Conservation (phyloP, 495 filamentous ascomycete species). For the Penicillium pulvis region DNA sequence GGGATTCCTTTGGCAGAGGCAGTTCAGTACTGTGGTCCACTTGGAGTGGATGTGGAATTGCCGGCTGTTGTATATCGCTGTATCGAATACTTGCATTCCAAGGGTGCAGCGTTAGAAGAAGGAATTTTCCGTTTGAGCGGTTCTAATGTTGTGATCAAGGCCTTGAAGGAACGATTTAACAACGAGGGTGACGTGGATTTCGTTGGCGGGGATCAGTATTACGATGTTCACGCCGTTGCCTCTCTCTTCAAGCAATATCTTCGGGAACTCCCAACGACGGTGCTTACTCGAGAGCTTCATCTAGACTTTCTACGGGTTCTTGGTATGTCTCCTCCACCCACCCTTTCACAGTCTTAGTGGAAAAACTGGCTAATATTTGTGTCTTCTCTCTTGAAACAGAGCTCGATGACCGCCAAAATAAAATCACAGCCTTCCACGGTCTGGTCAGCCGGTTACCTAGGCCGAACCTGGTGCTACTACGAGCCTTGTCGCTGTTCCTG, state of each 20-base stretch:
- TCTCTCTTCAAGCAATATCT: conserved; percentile 93
- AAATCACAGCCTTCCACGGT: conserved; percentile 77
- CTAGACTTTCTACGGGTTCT: conserved; percentile 85
- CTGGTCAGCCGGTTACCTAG: conserved; percentile 83
- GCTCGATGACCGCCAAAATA: conserved; percentile 68
- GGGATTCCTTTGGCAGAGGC: conserved; percentile 86
- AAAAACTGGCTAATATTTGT: conserved; percentile 10
- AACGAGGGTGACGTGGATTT: conserved; percentile 92
- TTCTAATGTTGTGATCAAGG: conserved; percentile 91
- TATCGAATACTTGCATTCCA: conserved; percentile 86
- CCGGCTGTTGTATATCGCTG: conserved; percentile 98
- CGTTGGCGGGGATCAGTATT: conserved; percentile 77
- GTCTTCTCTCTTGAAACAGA: conserved; percentile 38
- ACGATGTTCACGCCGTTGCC: conserved; percentile 95
- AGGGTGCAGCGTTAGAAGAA: conserved; percentile 83
- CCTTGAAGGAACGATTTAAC: conserved; percentile 88
- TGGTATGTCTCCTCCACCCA: conserved; percentile 53
- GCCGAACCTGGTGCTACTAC: conserved; percentile 76
- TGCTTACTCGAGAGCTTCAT: conserved; percentile 88
- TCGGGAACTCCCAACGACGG: conserved; percentile 85
- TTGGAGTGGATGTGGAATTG: conserved; percentile 68
- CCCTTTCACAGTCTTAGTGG: not conserved
- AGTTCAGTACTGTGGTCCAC: conserved; percentile 74
- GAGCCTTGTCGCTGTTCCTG: conserved; percentile 81
- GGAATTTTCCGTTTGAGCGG: conserved; percentile 96